phyloP scores from a whole-genome alignment of 139 green algal genomes.

The Picochlorum sp. region DNA sequence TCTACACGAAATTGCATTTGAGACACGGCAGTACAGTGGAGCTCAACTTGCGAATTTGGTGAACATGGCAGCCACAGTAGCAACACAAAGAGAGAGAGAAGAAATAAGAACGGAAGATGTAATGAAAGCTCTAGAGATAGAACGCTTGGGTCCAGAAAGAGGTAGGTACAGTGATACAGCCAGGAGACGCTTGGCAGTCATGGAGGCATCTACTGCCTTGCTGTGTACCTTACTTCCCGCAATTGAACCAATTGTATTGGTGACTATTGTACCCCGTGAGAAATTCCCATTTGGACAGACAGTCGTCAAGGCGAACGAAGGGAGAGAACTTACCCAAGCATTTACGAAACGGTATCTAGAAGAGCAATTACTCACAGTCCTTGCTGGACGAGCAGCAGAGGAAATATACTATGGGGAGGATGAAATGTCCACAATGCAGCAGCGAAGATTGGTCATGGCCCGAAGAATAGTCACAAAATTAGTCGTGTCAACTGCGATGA shows the following conservation, averaged over 20 bases:
- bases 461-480: conserved; percentile 51
- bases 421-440: conserved; percentile 56
- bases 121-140: conserved; percentile 48
- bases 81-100: conserved; percentile 37
- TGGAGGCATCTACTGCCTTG: conserved; percentile 68
- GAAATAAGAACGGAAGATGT: conserved; percentile 53
- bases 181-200: conserved; percentile 40
- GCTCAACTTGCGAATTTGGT: conserved; percentile 64
- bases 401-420: conserved; percentile 50
- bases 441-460: conserved; percentile 42
- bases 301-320: conserved; percentile 58
- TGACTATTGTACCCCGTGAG: conserved; percentile 63
- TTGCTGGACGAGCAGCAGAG: conserved; percentile 60
- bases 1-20: conserved; percentile 44
- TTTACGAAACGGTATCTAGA: conserved; percentile 66
- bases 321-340: conserved; percentile 41
- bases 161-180: conserved; percentile 17
- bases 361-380: conserved; percentile 63
- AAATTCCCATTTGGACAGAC: conserved; percentile 71
- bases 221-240: conserved; percentile 68
- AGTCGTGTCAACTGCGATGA: conserved; percentile 40
- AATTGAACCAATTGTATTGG: conserved; percentile 71
- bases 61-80: conserved; percentile 71
- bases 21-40: conserved; percentile 43
- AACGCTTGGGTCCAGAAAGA: conserved; percentile 36